A percentile compares a stretch with the other conserved stretches of the same genome.
phyloP scores from a whole-genome alignment of 2,329 filamentous ascomycete species.

The Dothideomycetes sp. region DNA sequence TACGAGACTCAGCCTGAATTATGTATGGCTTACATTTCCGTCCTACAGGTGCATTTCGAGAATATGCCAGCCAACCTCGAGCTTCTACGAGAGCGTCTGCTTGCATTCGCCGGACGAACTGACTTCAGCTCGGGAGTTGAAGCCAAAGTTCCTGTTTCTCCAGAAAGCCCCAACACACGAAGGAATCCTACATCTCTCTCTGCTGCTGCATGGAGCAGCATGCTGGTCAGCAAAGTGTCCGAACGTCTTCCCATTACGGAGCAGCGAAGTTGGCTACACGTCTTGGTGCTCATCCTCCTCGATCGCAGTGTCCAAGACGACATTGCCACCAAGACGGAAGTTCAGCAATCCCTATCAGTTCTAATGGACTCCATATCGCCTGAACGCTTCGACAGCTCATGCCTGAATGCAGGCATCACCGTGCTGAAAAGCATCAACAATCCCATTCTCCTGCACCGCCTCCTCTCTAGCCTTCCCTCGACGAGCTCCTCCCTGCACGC shows the following conservation, averaged over 20 bases:
- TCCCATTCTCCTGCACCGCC: conserved; percentile 43
- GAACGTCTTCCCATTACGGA: conserved; percentile 24
- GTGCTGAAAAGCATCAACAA: conserved; percentile 28
- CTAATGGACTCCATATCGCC: conserved; percentile 15
- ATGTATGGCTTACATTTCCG: not conserved
- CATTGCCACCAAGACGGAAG: conserved; percentile 10
- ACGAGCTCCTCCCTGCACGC: conserved; percentile 41
- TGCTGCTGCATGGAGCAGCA: not conserved
- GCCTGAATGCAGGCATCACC: not conserved
- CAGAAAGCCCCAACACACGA: not conserved
- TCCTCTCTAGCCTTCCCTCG: conserved; percentile 49
- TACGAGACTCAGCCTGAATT: not conserved
- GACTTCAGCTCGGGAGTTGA: not conserved
- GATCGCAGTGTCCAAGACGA: conserved; percentile 21
- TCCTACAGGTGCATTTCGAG: not conserved
- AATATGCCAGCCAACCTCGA: not conserved
- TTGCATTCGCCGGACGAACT: not conserved
- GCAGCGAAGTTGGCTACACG: conserved; percentile 35
- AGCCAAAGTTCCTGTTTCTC: not conserved
- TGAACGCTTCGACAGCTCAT: not conserved
- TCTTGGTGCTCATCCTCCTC: conserved; percentile 17
- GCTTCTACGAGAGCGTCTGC: not conserved
- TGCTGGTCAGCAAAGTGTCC: not conserved
- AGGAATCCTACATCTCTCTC: not conserved
- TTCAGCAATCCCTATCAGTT: conserved; percentile 23